Percentiles rank a stretch among this genome's conserved stretches.
phyloP scores from a whole-genome alignment of 1,284 basidiomycete species.

The Cutaneotrichosporon cutaneum region DNA sequence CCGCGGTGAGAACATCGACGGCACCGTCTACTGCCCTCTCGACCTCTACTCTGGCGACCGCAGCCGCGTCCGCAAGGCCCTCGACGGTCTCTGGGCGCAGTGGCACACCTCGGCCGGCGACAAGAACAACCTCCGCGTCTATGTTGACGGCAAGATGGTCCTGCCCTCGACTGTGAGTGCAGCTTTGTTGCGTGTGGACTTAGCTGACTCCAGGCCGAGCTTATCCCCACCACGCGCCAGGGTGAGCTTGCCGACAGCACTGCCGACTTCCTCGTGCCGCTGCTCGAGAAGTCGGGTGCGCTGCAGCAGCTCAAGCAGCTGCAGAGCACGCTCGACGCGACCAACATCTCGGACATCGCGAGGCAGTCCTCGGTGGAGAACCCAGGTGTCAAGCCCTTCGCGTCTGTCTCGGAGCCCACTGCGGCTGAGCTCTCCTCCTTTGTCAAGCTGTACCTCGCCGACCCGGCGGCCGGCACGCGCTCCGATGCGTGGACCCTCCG shows the following conservation, averaged over 20 bases:
- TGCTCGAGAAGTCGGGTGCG: constrained; percentile 60
- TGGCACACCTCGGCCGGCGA: constrained; percentile 66
- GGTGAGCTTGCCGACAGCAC: constrained; percentile 18
- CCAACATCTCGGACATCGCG: constrained; percentile 63
- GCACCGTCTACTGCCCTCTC: constrained; percentile 68
- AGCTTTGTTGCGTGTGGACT: neutral
- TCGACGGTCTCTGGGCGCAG: constrained; percentile 67
- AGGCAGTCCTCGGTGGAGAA: constrained; percentile 26
- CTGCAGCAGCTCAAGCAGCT: constrained; percentile 63
- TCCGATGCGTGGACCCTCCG: constrained; percentile 35
- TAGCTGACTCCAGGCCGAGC: constrained; percentile 26
- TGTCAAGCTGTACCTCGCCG: constrained; percentile 59
- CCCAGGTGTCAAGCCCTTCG: constrained; percentile 32
- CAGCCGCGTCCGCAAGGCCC: constrained; percentile 61
- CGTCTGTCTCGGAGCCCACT: constrained; percentile 55
- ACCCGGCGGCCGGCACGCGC: constrained; percentile 6
- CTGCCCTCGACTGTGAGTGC: constrained; percentile 62
- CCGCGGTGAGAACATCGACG: constrained; percentile 25
- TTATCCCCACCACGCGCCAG: constrained; percentile 19
- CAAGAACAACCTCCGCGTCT: constrained; percentile 77
- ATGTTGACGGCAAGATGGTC: constrained; percentile 64
- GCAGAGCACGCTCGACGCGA: constrained; percentile 73
- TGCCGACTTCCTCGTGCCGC: constrained; percentile 54
- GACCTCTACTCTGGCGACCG: constrained; percentile 76
- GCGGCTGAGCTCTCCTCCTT: constrained; percentile 64